Conservation (phyloP, 805 yeast genomes). For the Komagataella mondaviorum region DNA sequence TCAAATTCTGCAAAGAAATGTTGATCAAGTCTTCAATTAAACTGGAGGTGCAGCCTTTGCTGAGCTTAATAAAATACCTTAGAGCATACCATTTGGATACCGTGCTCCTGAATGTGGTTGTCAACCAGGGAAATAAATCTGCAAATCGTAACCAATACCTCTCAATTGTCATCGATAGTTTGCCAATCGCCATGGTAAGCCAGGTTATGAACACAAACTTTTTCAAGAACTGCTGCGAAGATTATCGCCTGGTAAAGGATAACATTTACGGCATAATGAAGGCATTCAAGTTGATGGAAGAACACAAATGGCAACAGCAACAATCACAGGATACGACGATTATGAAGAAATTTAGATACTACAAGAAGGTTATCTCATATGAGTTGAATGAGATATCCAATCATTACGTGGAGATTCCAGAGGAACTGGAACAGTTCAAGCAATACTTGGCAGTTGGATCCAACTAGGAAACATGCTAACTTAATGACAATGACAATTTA, state of each 20-base stretch:
- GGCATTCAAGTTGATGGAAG: slow-evolving; percentile 8
- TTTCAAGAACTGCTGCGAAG: slow-evolving; percentile 17
- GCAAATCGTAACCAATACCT: slow-evolving; percentile 15
- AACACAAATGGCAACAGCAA: not conserved
- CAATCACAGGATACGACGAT: slow-evolving; percentile 3
- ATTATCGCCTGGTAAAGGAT: slow-evolving; percentile 18
- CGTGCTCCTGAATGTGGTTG: slow-evolving; percentile 12
- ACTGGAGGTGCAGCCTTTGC: slow-evolving; percentile 10
- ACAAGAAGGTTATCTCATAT: slow-evolving; percentile 13
- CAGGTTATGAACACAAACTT: slow-evolving; percentile 10
- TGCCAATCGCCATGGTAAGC: slow-evolving; percentile 7
- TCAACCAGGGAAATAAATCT: slow-evolving; percentile 18
- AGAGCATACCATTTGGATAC: slow-evolving; percentile 6
- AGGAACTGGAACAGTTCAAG: slow-evolving; percentile 15
- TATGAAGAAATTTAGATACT: slow-evolving; percentile 14
- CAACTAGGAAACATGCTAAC: not conserved
- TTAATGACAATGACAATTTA: not conserved
- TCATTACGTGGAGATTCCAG: slow-evolving; percentile 19
- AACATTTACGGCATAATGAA: slow-evolving; percentile 21
- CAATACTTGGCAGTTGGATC: slow-evolving; percentile 2
- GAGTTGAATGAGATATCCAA: slow-evolving; percentile 22
- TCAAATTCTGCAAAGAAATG: slow-evolving; percentile 17
- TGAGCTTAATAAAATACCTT: slow-evolving; percentile 12
- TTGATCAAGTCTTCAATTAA: slow-evolving; percentile 14
- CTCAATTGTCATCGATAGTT: slow-evolving; percentile 16